Conservation (phyloP, 495 filamentous ascomycete species). For the Hypoxylon rickii region DNA sequence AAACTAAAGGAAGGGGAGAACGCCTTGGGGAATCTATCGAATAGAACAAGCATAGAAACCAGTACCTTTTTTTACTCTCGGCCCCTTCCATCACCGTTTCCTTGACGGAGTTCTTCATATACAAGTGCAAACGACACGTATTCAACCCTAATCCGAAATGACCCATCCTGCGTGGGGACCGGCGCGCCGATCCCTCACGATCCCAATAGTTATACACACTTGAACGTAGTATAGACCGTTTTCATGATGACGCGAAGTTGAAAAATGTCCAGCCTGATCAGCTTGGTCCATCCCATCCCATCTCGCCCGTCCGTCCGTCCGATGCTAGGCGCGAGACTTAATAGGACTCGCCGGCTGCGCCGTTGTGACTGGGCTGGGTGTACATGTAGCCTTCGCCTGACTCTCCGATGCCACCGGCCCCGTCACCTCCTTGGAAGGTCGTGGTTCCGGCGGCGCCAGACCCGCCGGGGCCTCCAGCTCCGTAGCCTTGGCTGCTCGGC, state of each 20-base stretch:
- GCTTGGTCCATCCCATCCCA: slow-evolving; percentile 2
- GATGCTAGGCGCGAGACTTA: slow-evolving; percentile 29
- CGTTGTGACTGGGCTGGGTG: slow-evolving; percentile 71
- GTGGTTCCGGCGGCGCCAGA: slow-evolving; percentile 48
- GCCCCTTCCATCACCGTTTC: slow-evolving; percentile 26
- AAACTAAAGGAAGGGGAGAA: slow-evolving; percentile 30
- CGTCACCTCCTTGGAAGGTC: slow-evolving; percentile 61
- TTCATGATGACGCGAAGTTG: slow-evolving; percentile 5
- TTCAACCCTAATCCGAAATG: slow-evolving; percentile 26
- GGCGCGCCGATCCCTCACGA: slow-evolving; percentile 15
- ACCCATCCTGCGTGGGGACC: slow-evolving; percentile 2
- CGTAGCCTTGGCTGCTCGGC: slow-evolving; percentile 72
- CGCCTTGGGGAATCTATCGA: slow-evolving; percentile 46
- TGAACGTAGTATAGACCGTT: slow-evolving; percentile 23
- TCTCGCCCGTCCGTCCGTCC: slow-evolving; percentile 6
- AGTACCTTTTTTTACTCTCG: slow-evolving; percentile 31
- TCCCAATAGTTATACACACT: slow-evolving; percentile 37
- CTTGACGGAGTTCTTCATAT: slow-evolving; percentile 37
- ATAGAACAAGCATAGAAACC: slow-evolving; percentile 31
- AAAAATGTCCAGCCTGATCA: slow-evolving; percentile 4
- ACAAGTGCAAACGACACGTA: slow-evolving; percentile 33
- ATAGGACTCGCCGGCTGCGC: slow-evolving; percentile 57
- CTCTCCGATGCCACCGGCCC: slow-evolving; percentile 63
- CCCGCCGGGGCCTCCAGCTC: slow-evolving; percentile 52
- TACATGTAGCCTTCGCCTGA: slow-evolving; percentile 67